Conservation (phyloP, 2,329 filamentous ascomycete genomes). For the Fonsecaea multimorphosa region DNA sequence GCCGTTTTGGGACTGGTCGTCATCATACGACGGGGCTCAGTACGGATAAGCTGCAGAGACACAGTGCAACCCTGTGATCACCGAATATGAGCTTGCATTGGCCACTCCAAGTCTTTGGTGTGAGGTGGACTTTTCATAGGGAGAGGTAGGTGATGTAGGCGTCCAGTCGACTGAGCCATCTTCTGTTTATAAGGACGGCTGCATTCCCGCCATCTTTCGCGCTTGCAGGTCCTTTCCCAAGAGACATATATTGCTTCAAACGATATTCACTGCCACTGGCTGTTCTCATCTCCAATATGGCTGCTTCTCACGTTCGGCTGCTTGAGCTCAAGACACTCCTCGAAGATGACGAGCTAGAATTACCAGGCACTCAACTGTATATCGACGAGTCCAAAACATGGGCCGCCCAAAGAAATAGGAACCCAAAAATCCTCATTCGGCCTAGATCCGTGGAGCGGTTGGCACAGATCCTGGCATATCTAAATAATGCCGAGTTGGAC, state of each 20-base stretch:
- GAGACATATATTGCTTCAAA: neutral
- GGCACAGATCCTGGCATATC: conserved; percentile 1
- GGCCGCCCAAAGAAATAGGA: conserved; percentile 7
- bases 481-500: neutral
- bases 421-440: conserved; percentile 7
- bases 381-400: conserved; percentile 13
- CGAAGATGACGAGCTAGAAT: neutral
- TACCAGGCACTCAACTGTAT: neutral
- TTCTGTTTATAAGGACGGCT: neutral
- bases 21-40: neutral
- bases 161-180: neutral
- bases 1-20: conserved; percentile 1
- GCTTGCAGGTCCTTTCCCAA: neutral
- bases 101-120: neutral
- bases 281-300: neutral
- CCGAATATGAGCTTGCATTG: neutral
- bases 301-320: conserved; percentile 1
- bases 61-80: neutral
- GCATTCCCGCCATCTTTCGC: neutral
- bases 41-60: neutral
- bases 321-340: neutral
- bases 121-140: neutral
- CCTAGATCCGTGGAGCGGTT: neutral
- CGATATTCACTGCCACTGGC: neutral
- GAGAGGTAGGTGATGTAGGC: neutral